Conservation (phyloP, 2,329 filamentous ascomycete genomes). For the Parascedosporium putredinis region DNA sequence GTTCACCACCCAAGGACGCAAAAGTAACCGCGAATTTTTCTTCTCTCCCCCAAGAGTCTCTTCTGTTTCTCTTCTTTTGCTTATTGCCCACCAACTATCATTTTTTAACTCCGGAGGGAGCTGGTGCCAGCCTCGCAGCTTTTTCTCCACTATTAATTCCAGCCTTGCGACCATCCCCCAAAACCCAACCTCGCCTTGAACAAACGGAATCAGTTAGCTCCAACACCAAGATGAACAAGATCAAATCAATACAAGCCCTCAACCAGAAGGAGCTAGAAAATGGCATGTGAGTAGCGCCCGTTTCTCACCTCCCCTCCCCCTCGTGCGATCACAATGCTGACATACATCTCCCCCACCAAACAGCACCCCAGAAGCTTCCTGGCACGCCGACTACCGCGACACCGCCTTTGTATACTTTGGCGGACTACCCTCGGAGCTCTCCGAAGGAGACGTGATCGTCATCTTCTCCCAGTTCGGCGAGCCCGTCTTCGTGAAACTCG, state of each 20-base stretch:
- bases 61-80: no score
- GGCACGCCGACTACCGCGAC: conserved; percentile 96
- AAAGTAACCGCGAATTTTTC: no score
- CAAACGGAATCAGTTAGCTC: not conserved
- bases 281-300: conserved; percentile 50
- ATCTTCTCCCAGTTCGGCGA: conserved; percentile 98
- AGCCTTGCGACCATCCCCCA: not conserved
- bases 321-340: conserved; percentile 14
- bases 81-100: no score
- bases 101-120: no score
- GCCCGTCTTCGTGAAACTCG: conserved; percentile 83
- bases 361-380: conserved; percentile 79
- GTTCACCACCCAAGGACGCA: no score
- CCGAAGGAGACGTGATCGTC: conserved; percentile 89
- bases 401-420: conserved; percentile 96
- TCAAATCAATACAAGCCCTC: conserved; percentile 82
- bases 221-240: conserved; percentile 72
- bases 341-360: conserved; percentile 8
- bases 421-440: conserved; percentile 81
- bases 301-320: not conserved
- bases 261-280: conserved; percentile 93
- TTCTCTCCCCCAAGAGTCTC: no score
- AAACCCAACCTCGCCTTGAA: no score
- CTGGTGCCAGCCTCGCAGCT: no score
- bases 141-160: not conserved